Evolutionary conservation across 805 yeast species (phyloP), one percentile per base, ranked within the genome.

Genomic region (Kuraishia hungarica): DNA sequence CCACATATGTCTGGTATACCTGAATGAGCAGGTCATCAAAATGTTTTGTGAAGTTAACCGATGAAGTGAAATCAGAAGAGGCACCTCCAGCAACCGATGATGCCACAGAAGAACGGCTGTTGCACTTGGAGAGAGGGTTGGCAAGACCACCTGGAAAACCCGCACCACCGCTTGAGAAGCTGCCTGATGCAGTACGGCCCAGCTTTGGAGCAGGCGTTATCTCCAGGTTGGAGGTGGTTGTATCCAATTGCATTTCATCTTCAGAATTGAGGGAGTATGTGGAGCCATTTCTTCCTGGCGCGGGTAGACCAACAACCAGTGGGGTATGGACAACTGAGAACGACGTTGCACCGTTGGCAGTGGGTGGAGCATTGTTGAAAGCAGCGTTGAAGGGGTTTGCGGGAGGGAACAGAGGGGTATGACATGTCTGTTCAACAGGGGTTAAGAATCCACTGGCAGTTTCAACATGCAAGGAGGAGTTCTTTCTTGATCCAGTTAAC

Each of bases 11-110:
- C 53, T 78, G 79, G 61, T 83, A 83, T 3, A 74, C 71, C 47
- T 72, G 73, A 60, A 75, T 61, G 23, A 84, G 65, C 15, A 78
- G 61, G 22, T 68, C 70, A 59, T 82, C 81, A 58, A 81, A 81
- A 5, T 58, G 62, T 17, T 21, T 24, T 10, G 39, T 43, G 29
- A 39, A 54, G 39, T 54, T 48, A 26, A 54, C 29, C 43, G 47
- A 20, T 22, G 26, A 21, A 17, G 23, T 28, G 17, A 50, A 13
- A n/a, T 35, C 26, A 26, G 28, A 23, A 7, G 48, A 29, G 28
- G 48, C 51, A 11, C 47, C 46, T 19, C 48, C 54, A 19, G 24
- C 50, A 21, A 39, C 29, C 15, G 54, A 54, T 19, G 54, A 51
- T n/a, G 56, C 56, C 51, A 54, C 48, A 22, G 54, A 51, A 17